Evolutionary conservation across 257 asterid species (phyloP).

Genomic region (Przewalskia tangutica): DNA sequence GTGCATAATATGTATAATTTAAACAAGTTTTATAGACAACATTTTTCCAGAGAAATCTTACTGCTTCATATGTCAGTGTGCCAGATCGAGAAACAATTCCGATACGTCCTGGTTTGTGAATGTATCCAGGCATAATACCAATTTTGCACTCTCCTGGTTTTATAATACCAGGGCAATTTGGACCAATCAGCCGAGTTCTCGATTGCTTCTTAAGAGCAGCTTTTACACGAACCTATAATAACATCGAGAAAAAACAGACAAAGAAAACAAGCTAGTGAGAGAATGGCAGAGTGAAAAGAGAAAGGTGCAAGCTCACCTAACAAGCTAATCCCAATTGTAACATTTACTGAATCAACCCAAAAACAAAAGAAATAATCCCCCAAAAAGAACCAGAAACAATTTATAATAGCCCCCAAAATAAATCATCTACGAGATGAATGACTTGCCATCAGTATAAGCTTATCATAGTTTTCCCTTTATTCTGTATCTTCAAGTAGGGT

Average conservation of each 20-base stretch:
- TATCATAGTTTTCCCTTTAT: neutral
- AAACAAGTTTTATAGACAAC: neutral
- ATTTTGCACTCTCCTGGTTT: conserved; percentile 99
- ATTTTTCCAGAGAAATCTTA: conserved; percentile 24
- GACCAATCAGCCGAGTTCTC: conserved; percentile 87
- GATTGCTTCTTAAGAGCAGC: conserved; percentile 85
- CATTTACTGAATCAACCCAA: neutral
- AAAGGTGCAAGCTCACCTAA: neutral
- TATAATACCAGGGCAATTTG: conserved; percentile 97
- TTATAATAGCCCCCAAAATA: neutral
- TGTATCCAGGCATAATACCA: conserved; percentile 99
- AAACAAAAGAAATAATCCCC: neutral
- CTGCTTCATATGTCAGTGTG: conserved; percentile 86
- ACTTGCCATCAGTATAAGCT: neutral
- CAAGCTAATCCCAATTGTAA: neutral
- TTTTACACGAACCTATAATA: conserved; percentile 65
- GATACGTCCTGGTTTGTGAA: conserved; percentile 95
- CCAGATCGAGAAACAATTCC: conserved; percentile 96
- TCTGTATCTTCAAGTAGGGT: neutral
- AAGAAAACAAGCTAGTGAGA: neutral
- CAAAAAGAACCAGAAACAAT: neutral
- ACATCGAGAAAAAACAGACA: neutral
- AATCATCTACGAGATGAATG: neutral
- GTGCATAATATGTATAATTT: neutral
- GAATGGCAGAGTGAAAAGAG: neutral